Percentiles rank a stretch among this genome's conserved stretches.
Conservation (phyloP, 2,329 filamentous ascomycete species). For the Penicillium corylophilum region DNA sequence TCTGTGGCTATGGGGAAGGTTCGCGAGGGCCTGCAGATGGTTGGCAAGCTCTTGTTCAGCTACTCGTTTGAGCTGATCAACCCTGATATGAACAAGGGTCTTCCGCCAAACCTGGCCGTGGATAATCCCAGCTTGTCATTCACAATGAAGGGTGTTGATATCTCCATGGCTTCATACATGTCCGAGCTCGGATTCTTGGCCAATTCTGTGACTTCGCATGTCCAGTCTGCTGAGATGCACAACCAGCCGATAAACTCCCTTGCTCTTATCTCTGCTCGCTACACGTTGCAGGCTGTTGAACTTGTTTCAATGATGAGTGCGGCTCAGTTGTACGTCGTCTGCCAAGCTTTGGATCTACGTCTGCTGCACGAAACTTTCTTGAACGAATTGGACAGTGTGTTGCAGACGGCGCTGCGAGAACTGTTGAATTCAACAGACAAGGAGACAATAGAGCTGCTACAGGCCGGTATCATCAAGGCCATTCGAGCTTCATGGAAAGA, state of each 20-base stretch:
- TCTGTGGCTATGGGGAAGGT: conserved; percentile 66
- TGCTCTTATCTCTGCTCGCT: conserved; percentile 59
- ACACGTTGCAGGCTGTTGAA: conserved; percentile 57
- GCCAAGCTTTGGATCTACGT: conserved; percentile 59
- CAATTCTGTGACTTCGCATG: conserved; percentile 61
- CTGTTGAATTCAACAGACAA: background rate
- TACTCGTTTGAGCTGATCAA: conserved; percentile 65
- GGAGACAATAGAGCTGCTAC: background rate
- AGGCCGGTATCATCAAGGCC: background rate
- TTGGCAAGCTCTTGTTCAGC: conserved; percentile 64
- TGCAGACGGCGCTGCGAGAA: background rate
- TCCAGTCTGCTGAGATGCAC: conserved; percentile 65
- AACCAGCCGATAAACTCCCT: conserved; percentile 68
- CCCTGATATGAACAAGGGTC: conserved; percentile 57
- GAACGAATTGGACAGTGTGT: background rate
- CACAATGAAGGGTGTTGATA: conserved; percentile 64
- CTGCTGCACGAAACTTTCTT: conserved; percentile 26
- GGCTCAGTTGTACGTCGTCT: conserved; percentile 54
- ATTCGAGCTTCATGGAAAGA: background rate
- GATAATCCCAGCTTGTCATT: conserved; percentile 44
- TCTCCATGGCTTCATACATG: conserved; percentile 64
- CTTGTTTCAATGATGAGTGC: conserved; percentile 57
- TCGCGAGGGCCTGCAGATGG: conserved; percentile 50
- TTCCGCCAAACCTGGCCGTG: conserved; percentile 63
- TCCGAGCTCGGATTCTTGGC: conserved; percentile 63